Evolutionary conservation across 768 basidiomycete species (phyloP).

Genomic region (Boletus tomentosulus): DNA sequence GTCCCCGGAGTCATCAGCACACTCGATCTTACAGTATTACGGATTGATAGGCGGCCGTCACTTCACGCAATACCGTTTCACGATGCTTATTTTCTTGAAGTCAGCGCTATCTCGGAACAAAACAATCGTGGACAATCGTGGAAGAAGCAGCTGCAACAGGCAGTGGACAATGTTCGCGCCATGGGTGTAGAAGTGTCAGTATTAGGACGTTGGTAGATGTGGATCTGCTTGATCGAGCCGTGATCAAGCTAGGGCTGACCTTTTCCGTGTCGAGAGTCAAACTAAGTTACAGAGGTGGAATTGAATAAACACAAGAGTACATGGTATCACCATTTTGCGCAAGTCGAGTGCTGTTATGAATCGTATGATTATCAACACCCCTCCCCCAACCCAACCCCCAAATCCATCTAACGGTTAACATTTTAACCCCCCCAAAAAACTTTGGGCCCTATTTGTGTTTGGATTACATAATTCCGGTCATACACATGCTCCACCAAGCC

Average conservation of each 20-base stretch:
- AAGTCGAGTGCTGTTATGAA: too few relatives aligned
- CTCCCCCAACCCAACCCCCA: too few relatives aligned
- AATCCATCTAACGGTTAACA: too few relatives aligned
- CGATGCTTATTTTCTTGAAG: conserved; percentile 64
- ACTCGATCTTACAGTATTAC: conserved; percentile 42
- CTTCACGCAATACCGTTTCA: conserved; percentile 43
- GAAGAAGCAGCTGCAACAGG: conserved; percentile 33
- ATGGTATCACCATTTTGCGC: too few relatives aligned
- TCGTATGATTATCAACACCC: too few relatives aligned
- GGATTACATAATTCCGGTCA: not conserved
- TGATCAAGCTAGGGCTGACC: not conserved
- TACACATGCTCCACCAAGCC: not conserved
- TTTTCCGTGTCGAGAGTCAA: too few relatives aligned
- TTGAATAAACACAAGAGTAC: too few relatives aligned
- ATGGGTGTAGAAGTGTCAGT: conserved; percentile 36
- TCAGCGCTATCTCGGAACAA: conserved; percentile 21
- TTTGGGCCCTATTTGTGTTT: not conserved
- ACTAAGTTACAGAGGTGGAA: too few relatives aligned
- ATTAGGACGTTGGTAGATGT: conserved; percentile 48
- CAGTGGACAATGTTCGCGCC: conserved; percentile 31
- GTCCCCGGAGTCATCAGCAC: conserved; percentile 27
- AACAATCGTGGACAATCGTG: conserved; percentile 18
- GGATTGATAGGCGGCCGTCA: conserved; percentile 66
- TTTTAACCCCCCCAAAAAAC: too few relatives aligned
- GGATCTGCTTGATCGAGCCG: not conserved